Percentiles rank a stretch among this genome's conserved stretches.
phyloP scores from a whole-genome alignment of 306 rosid genomes.

The Urtica urens region DNA sequence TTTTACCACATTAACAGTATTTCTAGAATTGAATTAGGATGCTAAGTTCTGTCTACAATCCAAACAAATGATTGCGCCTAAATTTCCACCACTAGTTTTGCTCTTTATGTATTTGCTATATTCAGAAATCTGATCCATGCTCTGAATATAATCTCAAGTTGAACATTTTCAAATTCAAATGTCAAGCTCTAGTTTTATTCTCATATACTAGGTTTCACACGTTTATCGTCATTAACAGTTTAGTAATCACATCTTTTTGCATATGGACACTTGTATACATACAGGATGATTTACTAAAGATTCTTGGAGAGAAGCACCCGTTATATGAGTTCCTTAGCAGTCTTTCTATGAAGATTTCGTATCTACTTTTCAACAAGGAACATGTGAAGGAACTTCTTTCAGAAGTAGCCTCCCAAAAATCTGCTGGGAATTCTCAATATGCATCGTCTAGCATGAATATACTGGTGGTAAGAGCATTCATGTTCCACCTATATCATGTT shows the following conservation, averaged over 20 bases:
- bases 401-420: slow-evolving; percentile 45
- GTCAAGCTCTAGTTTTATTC: not conserved
- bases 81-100: too few species aligned
- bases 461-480: slow-evolving; percentile 60
- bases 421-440: slow-evolving; percentile 37
- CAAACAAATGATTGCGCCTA: too few species aligned
- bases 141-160: too few species aligned
- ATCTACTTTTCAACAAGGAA: slow-evolving; percentile 86
- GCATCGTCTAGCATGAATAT: slow-evolving; percentile 57
- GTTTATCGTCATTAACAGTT: not conserved
- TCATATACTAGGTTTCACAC: not conserved
- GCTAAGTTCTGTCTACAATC: too few species aligned
- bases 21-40: too few species aligned
- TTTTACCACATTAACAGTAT: not conserved
- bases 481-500: slow-evolving; percentile 6
- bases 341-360: slow-evolving; percentile 75
- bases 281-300: slow-evolving; percentile 81
- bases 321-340: slow-evolving; percentile 63
- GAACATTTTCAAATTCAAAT: not conserved
- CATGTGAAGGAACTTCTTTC: slow-evolving; percentile 67
- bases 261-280: slow-evolving; percentile 13
- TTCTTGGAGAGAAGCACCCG: slow-evolving; percentile 84
- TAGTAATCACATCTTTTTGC: slow-evolving; percentile 16
- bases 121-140: too few species aligned
- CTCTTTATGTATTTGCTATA: too few species aligned